A percentile compares a stretch with the other conserved stretches of the same genome.
These are phyloP conservation scores for Mycena metata DNA, from an alignment of 768 basidiomycete species.

Conservation along the genomic window DNA sequence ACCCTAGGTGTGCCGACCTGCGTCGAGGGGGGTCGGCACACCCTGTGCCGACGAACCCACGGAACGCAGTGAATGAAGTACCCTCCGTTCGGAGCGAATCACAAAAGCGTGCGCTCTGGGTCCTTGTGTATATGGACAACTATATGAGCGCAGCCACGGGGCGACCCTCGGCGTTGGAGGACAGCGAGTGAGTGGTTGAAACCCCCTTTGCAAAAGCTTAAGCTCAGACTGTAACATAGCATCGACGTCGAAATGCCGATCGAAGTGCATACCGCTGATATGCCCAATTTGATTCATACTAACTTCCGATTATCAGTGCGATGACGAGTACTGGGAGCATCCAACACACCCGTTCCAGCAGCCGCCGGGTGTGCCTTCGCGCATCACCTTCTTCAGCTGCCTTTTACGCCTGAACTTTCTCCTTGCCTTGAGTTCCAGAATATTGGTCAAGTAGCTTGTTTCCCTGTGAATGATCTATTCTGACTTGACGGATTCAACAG, in stretches of 20 bases:
- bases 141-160: conserved; percentile 68
- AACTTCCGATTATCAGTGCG: conserved; percentile 50
- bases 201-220: background rate
- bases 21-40: no score
- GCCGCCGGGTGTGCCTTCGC: conserved; percentile 67
- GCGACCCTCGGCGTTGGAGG: conserved; percentile 76
- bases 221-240: no score
- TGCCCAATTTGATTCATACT: conserved; percentile 1
- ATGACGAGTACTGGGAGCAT: conserved; percentile 80
- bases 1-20: no score
- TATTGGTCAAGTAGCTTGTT: conserved; percentile 58
- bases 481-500: conserved; percentile 37
- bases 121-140: conserved; percentile 54
- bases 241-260: no score
- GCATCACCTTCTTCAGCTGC: conserved; percentile 67
- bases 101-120: conserved; percentile 80
- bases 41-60: no score
- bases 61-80: no score
- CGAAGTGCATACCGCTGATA: no score
- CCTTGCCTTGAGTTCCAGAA: conserved; percentile 67
- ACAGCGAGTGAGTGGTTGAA: conserved; percentile 71
- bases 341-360: conserved; percentile 70
- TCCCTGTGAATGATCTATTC: background rate
- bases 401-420: conserved; percentile 71
- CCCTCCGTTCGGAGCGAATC: conserved; percentile 73